Percentiles rank a stretch among this genome's conserved stretches.
Evolutionary conservation across 768 basidiomycete genomes (phyloP).

Genomic region (Clitopilus hobsonii): DNA sequence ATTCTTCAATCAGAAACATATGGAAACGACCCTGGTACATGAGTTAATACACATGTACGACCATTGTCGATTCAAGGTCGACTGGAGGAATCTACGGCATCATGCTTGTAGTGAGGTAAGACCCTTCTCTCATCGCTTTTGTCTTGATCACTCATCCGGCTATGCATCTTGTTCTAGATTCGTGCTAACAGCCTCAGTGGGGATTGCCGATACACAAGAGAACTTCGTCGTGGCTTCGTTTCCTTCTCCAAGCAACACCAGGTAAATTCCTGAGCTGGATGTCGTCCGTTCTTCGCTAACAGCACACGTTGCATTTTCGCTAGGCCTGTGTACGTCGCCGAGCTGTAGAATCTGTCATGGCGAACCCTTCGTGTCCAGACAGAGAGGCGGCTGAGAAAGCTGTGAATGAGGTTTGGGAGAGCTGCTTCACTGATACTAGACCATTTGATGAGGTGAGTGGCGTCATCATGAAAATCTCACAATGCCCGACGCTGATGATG

Average conservation of each 20-base stretch:
- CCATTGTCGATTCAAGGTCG: conserved; percentile 89
- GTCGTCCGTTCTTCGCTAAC: not conserved
- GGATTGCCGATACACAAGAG: conserved; percentile 85
- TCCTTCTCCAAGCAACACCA: conserved; percentile 93
- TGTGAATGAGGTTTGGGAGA: conserved; percentile 97
- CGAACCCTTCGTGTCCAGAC: conserved; percentile 78
- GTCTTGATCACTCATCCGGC: not conserved
- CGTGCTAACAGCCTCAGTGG: conserved; percentile 92
- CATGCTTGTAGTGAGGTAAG: conserved; percentile 96
- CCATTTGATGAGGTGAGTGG: conserved; percentile 89
- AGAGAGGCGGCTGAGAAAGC: conserved; percentile 75
- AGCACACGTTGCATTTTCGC: conserved; percentile 8
- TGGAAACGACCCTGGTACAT: conserved; percentile 92
- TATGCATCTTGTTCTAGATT: conserved; percentile 51
- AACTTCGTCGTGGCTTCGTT: conserved; percentile 71
- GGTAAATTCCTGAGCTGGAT: conserved; percentile 52
- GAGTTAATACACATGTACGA: conserved; percentile 96
- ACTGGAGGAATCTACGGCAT: conserved; percentile 87
- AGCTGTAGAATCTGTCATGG: conserved; percentile 75
- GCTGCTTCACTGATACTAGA: conserved; percentile 90
- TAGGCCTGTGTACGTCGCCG: conserved; percentile 89
- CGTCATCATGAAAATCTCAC: not conserved
- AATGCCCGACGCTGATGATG: conserved; percentile 1
- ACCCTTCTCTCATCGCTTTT: not conserved
- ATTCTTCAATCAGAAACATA: conserved; percentile 75